Evolutionary conservation across 768 basidiomycete species (phyloP).

Genomic region (Russula lepida): DNA sequence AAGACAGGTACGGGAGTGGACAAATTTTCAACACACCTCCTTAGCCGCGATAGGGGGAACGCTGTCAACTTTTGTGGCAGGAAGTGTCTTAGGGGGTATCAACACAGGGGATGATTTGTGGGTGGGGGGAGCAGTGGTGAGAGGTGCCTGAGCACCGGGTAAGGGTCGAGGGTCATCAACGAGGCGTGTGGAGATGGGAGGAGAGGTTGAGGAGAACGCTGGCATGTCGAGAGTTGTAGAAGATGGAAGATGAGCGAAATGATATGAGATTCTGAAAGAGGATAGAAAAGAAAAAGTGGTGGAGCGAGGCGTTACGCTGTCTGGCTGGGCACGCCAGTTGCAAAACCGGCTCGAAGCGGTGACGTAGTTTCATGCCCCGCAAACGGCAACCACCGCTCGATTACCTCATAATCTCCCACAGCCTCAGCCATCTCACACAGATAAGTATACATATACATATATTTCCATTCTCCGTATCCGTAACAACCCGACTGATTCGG

Average conservation of each 20-base stretch:
- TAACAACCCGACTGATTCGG: too few relatives aligned
- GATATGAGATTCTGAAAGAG: neutral
- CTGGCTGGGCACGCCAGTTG: neutral
- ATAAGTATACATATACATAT: too few relatives aligned
- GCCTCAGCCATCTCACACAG: too few relatives aligned
- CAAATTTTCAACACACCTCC: slow-evolving; percentile 1
- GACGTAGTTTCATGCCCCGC: neutral
- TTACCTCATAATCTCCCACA: neutral
- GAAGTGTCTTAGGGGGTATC: neutral
- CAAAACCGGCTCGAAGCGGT: neutral
- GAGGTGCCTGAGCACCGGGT: neutral
- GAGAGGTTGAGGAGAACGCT: neutral
- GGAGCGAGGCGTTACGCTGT: neutral
- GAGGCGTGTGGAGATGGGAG: neutral
- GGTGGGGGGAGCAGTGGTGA: neutral
- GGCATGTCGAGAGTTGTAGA: neutral
- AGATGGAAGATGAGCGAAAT: neutral
- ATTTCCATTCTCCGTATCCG: too few relatives aligned
- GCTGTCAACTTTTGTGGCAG: neutral
- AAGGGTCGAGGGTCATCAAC: neutral
- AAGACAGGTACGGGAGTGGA: neutral
- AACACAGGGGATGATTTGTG: slow-evolving; percentile 1
- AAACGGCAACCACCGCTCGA: neutral
- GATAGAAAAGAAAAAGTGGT: neutral
- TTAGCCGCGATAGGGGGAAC: neutral